A percentile compares a stretch with the other conserved stretches of the same genome.
Conservation (phyloP, 225 moss, liverwort and hornwort genomes). For the Anthoceros angustus region DNA sequence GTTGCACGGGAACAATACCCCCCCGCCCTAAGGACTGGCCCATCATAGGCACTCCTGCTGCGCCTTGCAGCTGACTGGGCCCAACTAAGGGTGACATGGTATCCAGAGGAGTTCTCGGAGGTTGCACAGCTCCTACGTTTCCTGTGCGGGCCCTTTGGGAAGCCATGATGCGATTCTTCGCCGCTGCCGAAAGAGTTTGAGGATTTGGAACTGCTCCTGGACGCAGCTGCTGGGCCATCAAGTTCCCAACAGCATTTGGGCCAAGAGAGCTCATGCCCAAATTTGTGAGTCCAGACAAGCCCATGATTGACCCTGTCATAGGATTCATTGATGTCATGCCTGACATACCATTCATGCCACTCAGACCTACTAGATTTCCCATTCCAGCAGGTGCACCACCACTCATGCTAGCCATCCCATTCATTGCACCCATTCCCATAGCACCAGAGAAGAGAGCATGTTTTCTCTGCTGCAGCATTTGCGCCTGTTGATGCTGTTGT, state of each 20-base stretch:
- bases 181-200: slow-evolving; percentile 32
- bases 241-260: slow-evolving; percentile 41
- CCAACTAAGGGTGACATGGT: slow-evolving; percentile 50
- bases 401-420: slow-evolving; percentile 29
- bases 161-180: slow-evolving; percentile 47
- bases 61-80: slow-evolving; percentile 50
- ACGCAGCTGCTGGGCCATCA: slow-evolving; percentile 43
- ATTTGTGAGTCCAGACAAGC: slow-evolving; percentile 69
- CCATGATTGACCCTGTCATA: slow-evolving; percentile 44
- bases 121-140: slow-evolving; percentile 33
- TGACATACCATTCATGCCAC: slow-evolving; percentile 7
- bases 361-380: slow-evolving; percentile 20
- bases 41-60: slow-evolving; percentile 50
- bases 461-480: slow-evolving; percentile 40
- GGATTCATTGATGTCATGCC: slow-evolving; percentile 22
- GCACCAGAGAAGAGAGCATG: slow-evolving; percentile 19
- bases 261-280: slow-evolving; percentile 69
- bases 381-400: slow-evolving; percentile 19
- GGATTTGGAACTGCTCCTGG: slow-evolving; percentile 40
- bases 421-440: slow-evolving; percentile 52
- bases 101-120: slow-evolving; percentile 48
- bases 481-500: slow-evolving; percentile 34
- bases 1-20: slow-evolving; percentile 51
- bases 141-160: slow-evolving; percentile 55
- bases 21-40: slow-evolving; percentile 41